Base-by-base conservation (phyloP, 768 basidiomycete genomes). In the Hysterangium stoloniferum region DNA sequence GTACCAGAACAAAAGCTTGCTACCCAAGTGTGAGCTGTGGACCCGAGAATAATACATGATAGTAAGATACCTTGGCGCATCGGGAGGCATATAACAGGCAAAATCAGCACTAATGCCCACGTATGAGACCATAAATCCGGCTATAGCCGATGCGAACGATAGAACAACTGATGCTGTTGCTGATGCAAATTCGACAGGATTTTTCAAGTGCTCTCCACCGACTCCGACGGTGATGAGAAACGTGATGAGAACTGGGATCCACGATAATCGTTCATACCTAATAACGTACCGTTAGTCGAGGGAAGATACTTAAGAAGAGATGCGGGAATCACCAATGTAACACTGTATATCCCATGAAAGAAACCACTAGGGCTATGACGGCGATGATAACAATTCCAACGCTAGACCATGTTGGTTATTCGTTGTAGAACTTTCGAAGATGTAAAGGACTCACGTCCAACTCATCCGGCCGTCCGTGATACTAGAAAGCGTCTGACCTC, bases 341-440 rank as follows among this genome's bases (percentile, higher is more conserved):
- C 66, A 86, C 61, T 72, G 66, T 72, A 62, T 78, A 76, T 2
- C 82, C 84, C 60, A 78, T 84, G 61, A 86, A 84, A 3, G 82
- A 73, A 42, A 83, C 73, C 20, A 84, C 54, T 27, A 92, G 75
- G 2, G 86, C 82, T 28, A 87, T 68, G 27, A 84, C 53, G 0
- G 77, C 75, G 35, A 91, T 80, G 45, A 93, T 79, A 28, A 89
- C 82, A 48, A 92, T 92, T 2, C 90, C 90, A 24, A 93, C 80
- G 45, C 83, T 86, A 54, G 24, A 27, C 24, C n/a, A 45, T 42
- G 33, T 31, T 45, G 9, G 49, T 40, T 3, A n/a, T n/a, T n/a
- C n/a, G n/a, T n/a, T n/a, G n/a, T n/a, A n/a, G n/a, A n/a, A n/a
- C n/a, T n/a, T n/a, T n/a, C n/a, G n/a, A n/a, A n/a, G 11, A 35